These are phyloP conservation scores for Caryopteris hybrid DNA, from an alignment of 305 asterid genomes.

Conservation along the genomic window DNA sequence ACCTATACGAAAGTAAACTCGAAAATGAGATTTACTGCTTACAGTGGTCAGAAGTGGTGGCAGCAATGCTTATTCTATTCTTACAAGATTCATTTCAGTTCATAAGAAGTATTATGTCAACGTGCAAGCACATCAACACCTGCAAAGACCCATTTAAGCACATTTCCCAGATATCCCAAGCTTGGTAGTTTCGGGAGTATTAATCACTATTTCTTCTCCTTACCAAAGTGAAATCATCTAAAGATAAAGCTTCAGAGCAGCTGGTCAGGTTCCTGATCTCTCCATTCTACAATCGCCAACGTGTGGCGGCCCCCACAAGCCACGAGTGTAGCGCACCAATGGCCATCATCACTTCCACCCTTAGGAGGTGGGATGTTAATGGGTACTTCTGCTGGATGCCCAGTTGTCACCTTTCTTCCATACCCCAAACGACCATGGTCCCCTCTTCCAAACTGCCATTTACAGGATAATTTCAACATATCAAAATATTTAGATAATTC, in stretches of 20 bases:
- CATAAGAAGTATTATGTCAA: neutral
- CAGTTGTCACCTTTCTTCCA: conserved; percentile 85
- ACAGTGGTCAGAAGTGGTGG: neutral
- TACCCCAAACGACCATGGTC: conserved; percentile 98
- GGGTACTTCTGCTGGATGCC: conserved; percentile 93
- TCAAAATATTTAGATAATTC: neutral
- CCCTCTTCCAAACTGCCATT: conserved; percentile 86
- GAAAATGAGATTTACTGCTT: neutral
- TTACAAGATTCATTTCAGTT: conserved; percentile 5
- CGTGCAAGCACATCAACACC: neutral
- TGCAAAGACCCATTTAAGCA: neutral
- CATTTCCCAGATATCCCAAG: neutral
- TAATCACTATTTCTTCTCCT: neutral
- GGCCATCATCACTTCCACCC: conserved; percentile 40
- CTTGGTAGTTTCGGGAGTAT: neutral
- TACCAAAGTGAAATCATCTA: neutral
- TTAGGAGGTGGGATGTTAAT: conserved; percentile 59
- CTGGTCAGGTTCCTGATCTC: conserved; percentile 28
- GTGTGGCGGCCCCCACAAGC: conserved; percentile 99
- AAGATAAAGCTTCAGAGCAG: conserved; percentile 7
- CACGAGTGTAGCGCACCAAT: conserved; percentile 75
- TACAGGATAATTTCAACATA: neutral
- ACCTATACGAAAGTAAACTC: no score
- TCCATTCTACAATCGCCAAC: conserved; percentile 73
- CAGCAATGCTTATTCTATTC: neutral